These are phyloP conservation scores for Phytophthora lateralis DNA, from an alignment of 352 stramenopile species.

Conservation along the genomic window DNA sequence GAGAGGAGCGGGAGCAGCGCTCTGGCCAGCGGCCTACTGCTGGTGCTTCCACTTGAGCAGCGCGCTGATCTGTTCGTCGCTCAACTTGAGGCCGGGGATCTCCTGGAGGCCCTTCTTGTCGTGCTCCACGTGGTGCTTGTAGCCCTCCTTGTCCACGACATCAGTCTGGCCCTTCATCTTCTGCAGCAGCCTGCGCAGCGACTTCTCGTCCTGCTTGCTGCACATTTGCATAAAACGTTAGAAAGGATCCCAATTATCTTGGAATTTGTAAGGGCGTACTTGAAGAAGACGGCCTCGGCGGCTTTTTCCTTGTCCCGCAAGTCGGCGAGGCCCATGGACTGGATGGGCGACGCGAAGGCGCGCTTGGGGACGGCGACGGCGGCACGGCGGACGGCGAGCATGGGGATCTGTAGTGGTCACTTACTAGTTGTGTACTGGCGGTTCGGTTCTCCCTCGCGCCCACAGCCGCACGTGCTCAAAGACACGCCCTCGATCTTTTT, in stretches of 20 bases:
- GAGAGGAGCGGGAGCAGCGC: slow-evolving; percentile 1
- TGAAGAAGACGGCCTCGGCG: slow-evolving; percentile 82
- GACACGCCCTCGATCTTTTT: slow-evolving; percentile 36
- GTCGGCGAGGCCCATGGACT: slow-evolving; percentile 53
- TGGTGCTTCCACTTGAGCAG: slow-evolving; percentile 92
- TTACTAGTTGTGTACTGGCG: slow-evolving; percentile 26
- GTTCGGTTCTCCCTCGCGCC: slow-evolving; percentile 13
- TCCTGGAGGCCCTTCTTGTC: slow-evolving; percentile 77
- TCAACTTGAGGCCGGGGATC: slow-evolving; percentile 68
- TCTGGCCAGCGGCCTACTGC: slow-evolving; percentile 52
- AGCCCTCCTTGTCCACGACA: slow-evolving; percentile 56
- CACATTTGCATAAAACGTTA: slow-evolving; percentile 4
- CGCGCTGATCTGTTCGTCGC: slow-evolving; percentile 69
- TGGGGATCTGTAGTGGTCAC: slow-evolving; percentile 18
- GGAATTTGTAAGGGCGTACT: slow-evolving; percentile 51
- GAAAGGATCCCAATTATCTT: slow-evolving; percentile 8
- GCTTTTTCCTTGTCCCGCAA: slow-evolving; percentile 80
- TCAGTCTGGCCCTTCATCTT: slow-evolving; percentile 89
- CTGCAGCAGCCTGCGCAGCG: slow-evolving; percentile 85
- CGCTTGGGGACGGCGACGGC: slow-evolving; percentile 50
- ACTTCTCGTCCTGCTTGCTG: slow-evolving; percentile 89
- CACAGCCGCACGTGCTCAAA: slow-evolving; percentile 26
- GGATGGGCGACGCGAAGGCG: slow-evolving; percentile 51
- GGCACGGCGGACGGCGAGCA: slow-evolving; percentile 75
- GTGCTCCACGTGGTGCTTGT: slow-evolving; percentile 76